phyloP scores from a whole-genome alignment of 169 alveolate genomes.

The Cryptosporidium viatorum region DNA sequence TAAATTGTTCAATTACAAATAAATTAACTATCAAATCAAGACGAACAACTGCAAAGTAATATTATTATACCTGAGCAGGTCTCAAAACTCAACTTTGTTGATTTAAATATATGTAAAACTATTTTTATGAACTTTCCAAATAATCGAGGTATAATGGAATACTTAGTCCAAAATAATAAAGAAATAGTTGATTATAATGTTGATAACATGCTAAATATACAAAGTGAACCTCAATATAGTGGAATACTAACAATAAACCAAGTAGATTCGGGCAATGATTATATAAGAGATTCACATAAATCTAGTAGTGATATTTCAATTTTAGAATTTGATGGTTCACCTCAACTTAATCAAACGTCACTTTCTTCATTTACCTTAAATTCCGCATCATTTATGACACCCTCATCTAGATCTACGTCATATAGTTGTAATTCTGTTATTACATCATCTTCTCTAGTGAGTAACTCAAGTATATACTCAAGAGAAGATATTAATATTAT shows the following conservation, averaged over 20 bases:
- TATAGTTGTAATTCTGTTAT: neutral
- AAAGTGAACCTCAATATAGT: neutral
- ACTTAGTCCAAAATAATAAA: neutral
- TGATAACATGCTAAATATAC: slow-evolving; percentile 4
- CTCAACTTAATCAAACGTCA: neutral
- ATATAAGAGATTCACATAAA: neutral
- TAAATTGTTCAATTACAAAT: neutral
- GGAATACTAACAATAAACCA: neutral
- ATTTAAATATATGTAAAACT: neutral
- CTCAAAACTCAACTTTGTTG: neutral
- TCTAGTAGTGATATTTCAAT: neutral
- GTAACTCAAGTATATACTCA: neutral
- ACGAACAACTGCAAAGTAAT: neutral
- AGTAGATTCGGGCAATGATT: neutral
- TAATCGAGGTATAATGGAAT: neutral
- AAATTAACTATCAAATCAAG: neutral
- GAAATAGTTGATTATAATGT: neutral
- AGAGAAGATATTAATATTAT: neutral
- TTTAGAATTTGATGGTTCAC: neutral
- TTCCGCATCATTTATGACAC: neutral
- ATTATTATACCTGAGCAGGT: neutral
- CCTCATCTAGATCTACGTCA: neutral
- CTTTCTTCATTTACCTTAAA: neutral
- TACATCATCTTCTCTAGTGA: neutral
- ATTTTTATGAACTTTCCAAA: neutral